Evolutionary conservation across 2,329 filamentous ascomycete genomes (phyloP).

Genomic region (Pseudogymnoascus sp.): DNA sequence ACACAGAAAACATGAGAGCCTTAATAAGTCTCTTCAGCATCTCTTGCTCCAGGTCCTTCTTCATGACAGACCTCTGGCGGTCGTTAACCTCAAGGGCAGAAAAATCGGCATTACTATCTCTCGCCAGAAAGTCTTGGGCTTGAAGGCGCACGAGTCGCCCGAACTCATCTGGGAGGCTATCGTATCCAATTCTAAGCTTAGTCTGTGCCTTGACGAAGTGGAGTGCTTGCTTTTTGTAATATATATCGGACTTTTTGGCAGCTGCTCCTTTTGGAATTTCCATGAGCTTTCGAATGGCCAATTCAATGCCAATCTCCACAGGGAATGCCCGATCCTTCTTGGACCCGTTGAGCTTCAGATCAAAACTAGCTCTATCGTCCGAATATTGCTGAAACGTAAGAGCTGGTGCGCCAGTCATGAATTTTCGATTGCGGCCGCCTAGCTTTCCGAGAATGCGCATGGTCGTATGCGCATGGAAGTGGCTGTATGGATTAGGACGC

Average conservation of each 20-base stretch:
- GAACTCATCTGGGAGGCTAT: slow-evolving; percentile 84
- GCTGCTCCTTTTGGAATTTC: slow-evolving; percentile 61
- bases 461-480: slow-evolving; percentile 95
- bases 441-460: slow-evolving; percentile 96
- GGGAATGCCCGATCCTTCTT: slow-evolving; percentile 85
- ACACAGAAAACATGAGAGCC: slow-evolving; percentile 77
- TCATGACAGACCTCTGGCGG: slow-evolving; percentile 72
- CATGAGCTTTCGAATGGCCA: slow-evolving; percentile 80
- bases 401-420: slow-evolving; percentile 82
- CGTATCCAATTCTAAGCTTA: slow-evolving; percentile 82
- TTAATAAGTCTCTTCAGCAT: slow-evolving; percentile 82
- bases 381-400: slow-evolving; percentile 77
- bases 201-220: slow-evolving; percentile 81
- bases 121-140: slow-evolving; percentile 72
- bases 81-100: slow-evolving; percentile 69
- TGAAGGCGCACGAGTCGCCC: slow-evolving; percentile 78
- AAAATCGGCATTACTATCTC: slow-evolving; percentile 64
- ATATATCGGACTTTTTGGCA: slow-evolving; percentile 55
- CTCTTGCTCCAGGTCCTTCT: slow-evolving; percentile 77
- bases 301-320: slow-evolving; percentile 75
- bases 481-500: slow-evolving; percentile 86
- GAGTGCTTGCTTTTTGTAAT: slow-evolving; percentile 91
- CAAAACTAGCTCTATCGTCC: slow-evolving; percentile 81
- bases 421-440: slow-evolving; percentile 90
- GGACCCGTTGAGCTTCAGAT: slow-evolving; percentile 81